Evolutionary conservation across 2,329 filamentous ascomycete genomes (phyloP).

Genomic region (Ceratocystis harringtonii): DNA sequence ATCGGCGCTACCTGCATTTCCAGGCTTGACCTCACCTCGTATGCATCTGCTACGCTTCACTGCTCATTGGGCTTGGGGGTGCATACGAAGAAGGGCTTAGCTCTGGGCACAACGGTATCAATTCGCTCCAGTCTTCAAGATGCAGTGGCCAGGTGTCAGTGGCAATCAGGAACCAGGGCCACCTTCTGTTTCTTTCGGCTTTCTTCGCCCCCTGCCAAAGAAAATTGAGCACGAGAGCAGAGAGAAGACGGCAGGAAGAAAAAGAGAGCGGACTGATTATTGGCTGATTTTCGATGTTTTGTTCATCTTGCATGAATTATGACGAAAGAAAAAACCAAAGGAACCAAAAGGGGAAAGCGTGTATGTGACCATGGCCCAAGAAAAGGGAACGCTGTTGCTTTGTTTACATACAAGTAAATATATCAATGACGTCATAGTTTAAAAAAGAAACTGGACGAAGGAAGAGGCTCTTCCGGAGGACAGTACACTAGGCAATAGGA

Average conservation of each 20-base stretch:
- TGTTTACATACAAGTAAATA: not conserved
- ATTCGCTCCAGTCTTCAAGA: no score
- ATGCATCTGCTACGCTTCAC: no score
- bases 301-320: not conserved
- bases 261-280: not conserved
- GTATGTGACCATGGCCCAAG: not conserved
- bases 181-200: not conserved
- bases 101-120: no score
- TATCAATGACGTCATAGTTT: not conserved
- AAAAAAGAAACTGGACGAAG: not conserved
- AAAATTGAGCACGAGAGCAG: not conserved
- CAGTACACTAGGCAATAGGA: not conserved
- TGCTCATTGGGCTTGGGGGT: no score
- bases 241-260: not conserved
- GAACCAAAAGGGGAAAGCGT: not conserved
- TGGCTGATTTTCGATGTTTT: not conserved
- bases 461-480: not conserved
- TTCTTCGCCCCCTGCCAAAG: not conserved
- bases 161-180: not conserved
- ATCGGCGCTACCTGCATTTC: no score
- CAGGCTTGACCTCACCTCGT: no score
- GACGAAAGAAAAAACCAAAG: not conserved
- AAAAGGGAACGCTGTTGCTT: not conserved
- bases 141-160: not conserved
- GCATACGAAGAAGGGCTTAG: no score